Evolutionary conservation across 2,329 filamentous ascomycete species (phyloP).

Genomic region (Chaetomium olivaceum): DNA sequence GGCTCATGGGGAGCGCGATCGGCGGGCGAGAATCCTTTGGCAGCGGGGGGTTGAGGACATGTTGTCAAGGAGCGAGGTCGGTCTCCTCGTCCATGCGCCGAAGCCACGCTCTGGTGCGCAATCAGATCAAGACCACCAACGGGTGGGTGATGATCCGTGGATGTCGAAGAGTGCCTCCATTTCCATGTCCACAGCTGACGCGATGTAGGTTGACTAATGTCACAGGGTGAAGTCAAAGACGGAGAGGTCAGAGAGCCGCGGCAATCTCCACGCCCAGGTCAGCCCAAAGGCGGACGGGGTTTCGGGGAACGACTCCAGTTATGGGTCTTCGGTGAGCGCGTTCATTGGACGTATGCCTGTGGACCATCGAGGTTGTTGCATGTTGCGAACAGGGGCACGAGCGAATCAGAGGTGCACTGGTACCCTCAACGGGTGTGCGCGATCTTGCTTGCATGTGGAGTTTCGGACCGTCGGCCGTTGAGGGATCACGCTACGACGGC

Average conservation of each 20-base stretch:
- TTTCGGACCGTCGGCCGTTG: slow-evolving; percentile 37
- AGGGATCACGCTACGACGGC: slow-evolving; percentile 26
- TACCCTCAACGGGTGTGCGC: slow-evolving; percentile 25
- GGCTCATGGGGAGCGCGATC: background rate
- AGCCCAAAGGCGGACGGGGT: slow-evolving; percentile 28
- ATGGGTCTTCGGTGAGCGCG: slow-evolving; percentile 18
- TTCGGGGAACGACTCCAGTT: slow-evolving; percentile 30
- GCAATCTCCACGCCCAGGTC: slow-evolving; percentile 23
- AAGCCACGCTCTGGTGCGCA: background rate
- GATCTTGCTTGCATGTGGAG: slow-evolving; percentile 37
- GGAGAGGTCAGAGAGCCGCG: slow-evolving; percentile 9
- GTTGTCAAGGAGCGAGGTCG: background rate
- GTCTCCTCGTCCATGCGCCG: background rate
- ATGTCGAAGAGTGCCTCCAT: background rate
- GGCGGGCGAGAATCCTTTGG: background rate
- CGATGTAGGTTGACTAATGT: background rate
- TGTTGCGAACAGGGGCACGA: slow-evolving; percentile 1
- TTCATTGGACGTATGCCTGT: slow-evolving; percentile 13
- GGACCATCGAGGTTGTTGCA: slow-evolving; percentile 13
- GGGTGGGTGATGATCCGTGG: background rate
- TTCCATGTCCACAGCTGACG: background rate
- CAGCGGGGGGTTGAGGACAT: background rate
- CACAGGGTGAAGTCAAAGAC: background rate
- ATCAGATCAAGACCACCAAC: background rate
- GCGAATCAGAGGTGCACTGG: slow-evolving; percentile 29